Percentiles rank a stretch among this genome's conserved stretches.
phyloP scores from a whole-genome alignment of 2,329 filamentous ascomycete species.

The Verticillium longisporum region DNA sequence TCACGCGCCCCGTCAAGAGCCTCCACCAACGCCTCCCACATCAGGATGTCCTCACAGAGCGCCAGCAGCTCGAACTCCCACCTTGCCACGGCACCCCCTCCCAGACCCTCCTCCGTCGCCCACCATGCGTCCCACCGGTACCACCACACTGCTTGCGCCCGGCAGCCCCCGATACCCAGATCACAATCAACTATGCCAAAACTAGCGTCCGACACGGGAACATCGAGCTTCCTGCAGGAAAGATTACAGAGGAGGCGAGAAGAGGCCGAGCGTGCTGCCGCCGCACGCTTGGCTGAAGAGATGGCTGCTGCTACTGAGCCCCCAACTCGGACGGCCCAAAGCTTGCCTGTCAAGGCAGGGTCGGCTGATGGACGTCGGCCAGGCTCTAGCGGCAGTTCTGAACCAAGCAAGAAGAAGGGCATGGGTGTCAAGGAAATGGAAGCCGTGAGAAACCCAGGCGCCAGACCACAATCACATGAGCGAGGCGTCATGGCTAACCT shows the following conservation, averaged over 20 bases:
- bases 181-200: slow-evolving; percentile 20
- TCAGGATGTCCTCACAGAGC: slow-evolving; percentile 27
- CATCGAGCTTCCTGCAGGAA: slow-evolving; percentile 49
- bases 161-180: slow-evolving; percentile 24
- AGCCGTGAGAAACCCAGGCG: slow-evolving; percentile 35
- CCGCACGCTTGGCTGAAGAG: slow-evolving; percentile 28
- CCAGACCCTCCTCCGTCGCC: slow-evolving; percentile 23
- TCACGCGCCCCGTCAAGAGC: slow-evolving; percentile 39
- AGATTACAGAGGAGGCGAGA: slow-evolving; percentile 42
- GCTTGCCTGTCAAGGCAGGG: slow-evolving; percentile 31
- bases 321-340: slow-evolving; percentile 22
- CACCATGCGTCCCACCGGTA: slow-evolving; percentile 28
- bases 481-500: slow-evolving; percentile 1
- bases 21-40: slow-evolving; percentile 21
- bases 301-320: slow-evolving; percentile 35
- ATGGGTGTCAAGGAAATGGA: slow-evolving; percentile 64
- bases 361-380: slow-evolving; percentile 28
- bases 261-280: slow-evolving; percentile 35
- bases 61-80: slow-evolving; percentile 35
- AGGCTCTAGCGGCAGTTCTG: slow-evolving; percentile 30
- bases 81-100: slow-evolving; percentile 27
- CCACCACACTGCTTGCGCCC: slow-evolving; percentile 30
- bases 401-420: slow-evolving; percentile 39
- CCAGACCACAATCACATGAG: slow-evolving; percentile 1
- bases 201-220: slow-evolving; percentile 12